Conservation (phyloP, 257 asterid genomes). For the Solanum tacnaense region DNA sequence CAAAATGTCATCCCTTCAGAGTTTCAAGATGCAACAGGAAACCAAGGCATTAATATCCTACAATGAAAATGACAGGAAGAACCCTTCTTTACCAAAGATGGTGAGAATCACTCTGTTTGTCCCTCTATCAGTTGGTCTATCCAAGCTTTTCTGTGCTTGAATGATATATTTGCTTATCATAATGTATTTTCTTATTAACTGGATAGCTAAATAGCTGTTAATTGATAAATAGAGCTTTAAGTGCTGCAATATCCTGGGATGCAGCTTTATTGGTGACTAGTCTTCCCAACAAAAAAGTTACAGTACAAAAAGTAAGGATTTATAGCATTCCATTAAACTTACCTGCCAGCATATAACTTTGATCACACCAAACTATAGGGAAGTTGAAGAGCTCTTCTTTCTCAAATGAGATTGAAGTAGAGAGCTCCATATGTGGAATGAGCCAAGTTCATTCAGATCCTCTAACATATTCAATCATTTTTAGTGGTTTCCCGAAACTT, state of each 20-base stretch:
- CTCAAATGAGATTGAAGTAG: not conserved
- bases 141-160: not conserved
- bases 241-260: not conserved
- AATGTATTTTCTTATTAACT: not conserved
- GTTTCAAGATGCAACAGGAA: slow-evolving; percentile 34
- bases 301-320: not conserved
- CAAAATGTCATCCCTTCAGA: slow-evolving; percentile 33
- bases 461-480: not conserved
- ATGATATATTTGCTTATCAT: not conserved
- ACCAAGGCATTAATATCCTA: slow-evolving; percentile 10
- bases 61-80: slow-evolving; percentile 12
- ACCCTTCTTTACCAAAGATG: not conserved
- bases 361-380: not conserved
- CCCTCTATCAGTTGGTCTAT: not conserved
- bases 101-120: slow-evolving; percentile 9
- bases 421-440: not conserved
- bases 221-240: not conserved
- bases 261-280: not conserved
- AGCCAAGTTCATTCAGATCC: not conserved
- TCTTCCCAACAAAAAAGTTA: not conserved
- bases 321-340: not conserved
- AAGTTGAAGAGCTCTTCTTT: not conserved
- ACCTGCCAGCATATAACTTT: not conserved
- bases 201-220: not conserved
- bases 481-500: not conserved